Base-by-base conservation (phyloP, 2,329 filamentous ascomycete species). In the Apiospora marii region DNA sequence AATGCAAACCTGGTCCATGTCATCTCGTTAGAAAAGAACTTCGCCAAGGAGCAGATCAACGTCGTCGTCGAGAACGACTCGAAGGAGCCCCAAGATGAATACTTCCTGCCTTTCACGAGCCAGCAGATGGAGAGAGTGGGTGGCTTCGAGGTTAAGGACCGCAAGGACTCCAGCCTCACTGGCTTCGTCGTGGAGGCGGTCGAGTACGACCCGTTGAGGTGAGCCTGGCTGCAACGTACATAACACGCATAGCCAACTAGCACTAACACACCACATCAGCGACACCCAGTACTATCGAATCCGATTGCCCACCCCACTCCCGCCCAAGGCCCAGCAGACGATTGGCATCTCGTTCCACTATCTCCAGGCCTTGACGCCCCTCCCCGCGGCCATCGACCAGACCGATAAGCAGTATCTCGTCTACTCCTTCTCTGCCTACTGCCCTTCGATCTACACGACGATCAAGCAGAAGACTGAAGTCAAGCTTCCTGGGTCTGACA, bases 391-490 rank as follows among this genome's bases (percentile, higher is more conserved):
- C 71, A 96, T 99, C 80, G 86, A 88, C n/a, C 96, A 99, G 83
- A 88, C 91, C 67, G 94, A 95, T 70, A 91, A 92, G 82, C 96
- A 99, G 84, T 98, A 92, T 84, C 91, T 99, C 70, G 87, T 90
- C 72, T 95, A 97, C 86, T 87, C 91, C 72, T 97, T 98, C 86
- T 96, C 94, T 74, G 93, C 93, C 76, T 98, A 97, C 84, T 89
- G 88, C 67, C 92, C 92, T 22, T 97, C 94, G 13, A 92, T 93
- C 74, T 99, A 99, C 85, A 85, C 88, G 24, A 98, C 95, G 19
- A 83, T 90, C 79, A 98, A 98, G 86, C 96, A 99, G 83, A 98
- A 98, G 90, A 98, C 96, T 51, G 98, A 98, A 84, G 84, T 99
- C 84, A 98, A 98, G 86, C 92, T 97, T 77, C 89, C 93, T 68